phyloP scores from a whole-genome alignment of 768 basidiomycete species.

The Amanita subjunquillea region DNA sequence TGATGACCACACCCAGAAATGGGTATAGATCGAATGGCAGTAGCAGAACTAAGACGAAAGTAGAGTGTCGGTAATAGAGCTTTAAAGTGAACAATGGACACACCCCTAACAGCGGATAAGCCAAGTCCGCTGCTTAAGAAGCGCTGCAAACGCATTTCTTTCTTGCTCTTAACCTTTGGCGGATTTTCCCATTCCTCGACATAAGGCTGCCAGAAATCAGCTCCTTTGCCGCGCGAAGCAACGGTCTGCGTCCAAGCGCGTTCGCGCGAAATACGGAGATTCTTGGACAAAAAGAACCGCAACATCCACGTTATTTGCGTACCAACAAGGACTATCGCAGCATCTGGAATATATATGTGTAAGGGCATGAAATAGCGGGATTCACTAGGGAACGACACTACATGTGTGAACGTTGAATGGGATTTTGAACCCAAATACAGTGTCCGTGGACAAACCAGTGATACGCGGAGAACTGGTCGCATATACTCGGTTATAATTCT shows the following conservation, averaged over 20 bases:
- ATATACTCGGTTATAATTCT: background rate
- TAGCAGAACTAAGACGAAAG: slow-evolving; percentile 34
- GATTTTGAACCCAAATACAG: slow-evolving; percentile 51
- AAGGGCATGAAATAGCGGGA: background rate
- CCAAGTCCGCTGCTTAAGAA: slow-evolving; percentile 27
- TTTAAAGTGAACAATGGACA: background rate
- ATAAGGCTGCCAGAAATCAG: slow-evolving; percentile 78
- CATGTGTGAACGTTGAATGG: slow-evolving; percentile 69
- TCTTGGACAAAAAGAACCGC: slow-evolving; percentile 73
- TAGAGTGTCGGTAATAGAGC: slow-evolving; percentile 20
- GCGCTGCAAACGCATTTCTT: slow-evolving; percentile 19
- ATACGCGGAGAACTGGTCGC: slow-evolving; percentile 48
- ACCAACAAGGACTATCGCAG: slow-evolving; percentile 62
- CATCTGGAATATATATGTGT: slow-evolving; percentile 34
- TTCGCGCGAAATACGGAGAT: slow-evolving; percentile 70
- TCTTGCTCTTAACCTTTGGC: slow-evolving; percentile 24
- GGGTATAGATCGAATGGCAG: slow-evolving; percentile 61
- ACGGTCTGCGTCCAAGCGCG: slow-evolving; percentile 80
- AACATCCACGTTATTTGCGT: slow-evolving; percentile 69
- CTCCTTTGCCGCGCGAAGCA: slow-evolving; percentile 69
- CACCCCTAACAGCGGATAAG: slow-evolving; percentile 29
- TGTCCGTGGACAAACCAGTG: slow-evolving; percentile 50
- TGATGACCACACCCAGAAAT: slow-evolving; percentile 48
- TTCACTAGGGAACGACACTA: slow-evolving; percentile 16
- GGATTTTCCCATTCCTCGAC: slow-evolving; percentile 74